Evolutionary conservation across 768 basidiomycete genomes (phyloP), one percentile per base, ranked within the genome.

Genomic region (Rubroboletus pulcherrimus): DNA sequence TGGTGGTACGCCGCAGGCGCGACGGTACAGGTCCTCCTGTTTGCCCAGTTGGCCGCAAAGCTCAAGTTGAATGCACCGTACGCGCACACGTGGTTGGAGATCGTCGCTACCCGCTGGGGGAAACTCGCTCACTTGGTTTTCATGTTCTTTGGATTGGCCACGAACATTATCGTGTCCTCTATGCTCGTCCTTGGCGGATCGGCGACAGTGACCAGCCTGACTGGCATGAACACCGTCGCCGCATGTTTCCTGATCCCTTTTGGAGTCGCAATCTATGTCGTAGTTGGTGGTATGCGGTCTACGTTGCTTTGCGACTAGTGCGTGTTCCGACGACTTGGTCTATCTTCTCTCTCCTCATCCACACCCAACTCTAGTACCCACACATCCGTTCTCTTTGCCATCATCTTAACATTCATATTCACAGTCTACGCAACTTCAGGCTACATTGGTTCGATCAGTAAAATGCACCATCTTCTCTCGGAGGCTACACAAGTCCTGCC

Each of bases 1-100:
- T 93, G 89, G 87, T 92, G 90, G 87, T 94, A 94, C 62, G 93
- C 89, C 7, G 83, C 89, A 34, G 93, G 92, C n/a, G 93, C 91
- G 24, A 89, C 87, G 0, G 84, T 93, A 26, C 91, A 92, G 66
- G 85, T 97, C 53, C 77, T 95, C 29, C 82, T 97, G n/a, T 97
- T 98, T 65, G 92, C 93, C 8, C 71, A 91, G 83, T 78, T 95
- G 43, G 91, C 94, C 0, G 90, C 92, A 17, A 97, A 96, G 66
- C 80, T 96, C 55, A 97, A 98, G 71, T 73, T 91, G 21, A 91
- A 97, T 57, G 94, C 95, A 2, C 92, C 94, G 0, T 85, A 87
- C 56, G 87, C 88, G 0, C 88, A 91, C 53, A 95, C 91, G 17
- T 97, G 86, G 84, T 54, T 94, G 19, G 92, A 97, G 68, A 93